phyloP scores from a whole-genome alignment of 495 filamentous ascomycete species.

The Cercophora scortea region DNA sequence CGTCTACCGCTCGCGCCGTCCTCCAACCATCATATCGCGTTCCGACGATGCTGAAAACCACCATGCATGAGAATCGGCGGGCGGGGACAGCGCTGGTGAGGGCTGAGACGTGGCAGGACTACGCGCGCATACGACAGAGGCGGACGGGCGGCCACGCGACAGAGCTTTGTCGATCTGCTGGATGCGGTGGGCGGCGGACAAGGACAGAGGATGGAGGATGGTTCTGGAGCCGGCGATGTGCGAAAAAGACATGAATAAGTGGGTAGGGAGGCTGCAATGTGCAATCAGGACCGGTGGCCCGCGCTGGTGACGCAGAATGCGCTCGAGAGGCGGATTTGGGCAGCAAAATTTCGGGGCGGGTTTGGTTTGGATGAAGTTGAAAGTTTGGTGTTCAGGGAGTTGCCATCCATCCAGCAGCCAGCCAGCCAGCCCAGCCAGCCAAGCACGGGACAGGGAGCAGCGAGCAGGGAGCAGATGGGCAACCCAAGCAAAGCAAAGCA shows the following conservation, averaged over 20 bases:
- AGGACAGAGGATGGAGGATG: not conserved
- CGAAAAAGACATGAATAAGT: not conserved
- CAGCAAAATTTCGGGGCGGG: conserved; percentile 5
- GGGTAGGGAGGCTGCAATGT: not conserved
- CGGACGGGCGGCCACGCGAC: conserved; percentile 14
- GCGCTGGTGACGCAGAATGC: conserved; percentile 4
- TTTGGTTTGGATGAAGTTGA: conserved; percentile 12
- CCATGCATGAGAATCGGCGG: conserved; percentile 32
- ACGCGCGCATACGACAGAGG: conserved; percentile 17
- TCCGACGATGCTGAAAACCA: conserved; percentile 25
- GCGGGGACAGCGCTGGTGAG: not conserved
- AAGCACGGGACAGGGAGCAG: conserved; percentile 7
- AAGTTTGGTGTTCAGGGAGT: conserved; percentile 18
- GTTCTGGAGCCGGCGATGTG: not conserved
- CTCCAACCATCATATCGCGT: conserved; percentile 49
- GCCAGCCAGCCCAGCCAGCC: not conserved
- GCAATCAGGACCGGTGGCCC: not conserved
- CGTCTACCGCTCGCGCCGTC: conserved; percentile 39
- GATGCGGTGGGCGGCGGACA: conserved; percentile 1
- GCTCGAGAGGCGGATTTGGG: conserved; percentile 1
- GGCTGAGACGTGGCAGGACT: conserved; percentile 9
- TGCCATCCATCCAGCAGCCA: not conserved
- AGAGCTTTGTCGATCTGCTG: conserved; percentile 1
- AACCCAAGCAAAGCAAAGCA: too few species aligned
- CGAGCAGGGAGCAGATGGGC: too few species aligned